Percentiles rank a stretch among this genome's conserved stretches.
phyloP scores from a whole-genome alignment of 768 basidiomycete species.

The Boletus bicolor region DNA sequence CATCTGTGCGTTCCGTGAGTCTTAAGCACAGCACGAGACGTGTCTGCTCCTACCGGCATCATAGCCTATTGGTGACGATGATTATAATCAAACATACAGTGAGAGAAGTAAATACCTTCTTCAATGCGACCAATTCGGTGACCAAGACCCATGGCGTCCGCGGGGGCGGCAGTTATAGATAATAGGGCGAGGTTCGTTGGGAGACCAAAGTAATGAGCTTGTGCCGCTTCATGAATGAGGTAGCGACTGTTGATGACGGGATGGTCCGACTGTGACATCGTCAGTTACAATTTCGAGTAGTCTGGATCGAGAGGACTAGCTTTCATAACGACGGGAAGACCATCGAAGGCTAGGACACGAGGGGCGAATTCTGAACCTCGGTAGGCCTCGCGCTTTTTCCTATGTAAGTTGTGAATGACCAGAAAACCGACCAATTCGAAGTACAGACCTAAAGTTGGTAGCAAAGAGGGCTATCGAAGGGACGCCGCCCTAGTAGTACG shows the following conservation, averaged over 20 bases:
- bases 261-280: slow-evolving; percentile 47
- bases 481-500: slow-evolving; percentile 45
- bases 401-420: slow-evolving; percentile 15
- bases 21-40: not conserved
- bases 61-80: slow-evolving; percentile 30
- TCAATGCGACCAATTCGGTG: slow-evolving; percentile 68
- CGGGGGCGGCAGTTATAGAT: slow-evolving; percentile 66
- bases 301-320: slow-evolving; percentile 29
- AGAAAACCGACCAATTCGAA: not conserved
- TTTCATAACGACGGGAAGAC: slow-evolving; percentile 74
- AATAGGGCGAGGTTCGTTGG: slow-evolving; percentile 55
- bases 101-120: slow-evolving; percentile 34
- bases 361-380: slow-evolving; percentile 79
- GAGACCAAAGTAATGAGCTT: slow-evolving; percentile 67
- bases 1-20: slow-evolving; percentile 35
- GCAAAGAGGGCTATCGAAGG: slow-evolving; percentile 83
- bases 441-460: slow-evolving; percentile 37
- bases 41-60: slow-evolving; percentile 40
- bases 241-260: slow-evolving; percentile 62
- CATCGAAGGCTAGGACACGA: slow-evolving; percentile 65
- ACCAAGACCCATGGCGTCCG: slow-evolving; percentile 63
- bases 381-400: slow-evolving; percentile 81
- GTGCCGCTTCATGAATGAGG: slow-evolving; percentile 68
- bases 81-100: not conserved
- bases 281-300: not conserved